Percentiles rank a stretch among this genome's conserved stretches.
Evolutionary conservation across 495 filamentous ascomycete genomes (phyloP).

Genomic region (Penicillium verhagenii): DNA sequence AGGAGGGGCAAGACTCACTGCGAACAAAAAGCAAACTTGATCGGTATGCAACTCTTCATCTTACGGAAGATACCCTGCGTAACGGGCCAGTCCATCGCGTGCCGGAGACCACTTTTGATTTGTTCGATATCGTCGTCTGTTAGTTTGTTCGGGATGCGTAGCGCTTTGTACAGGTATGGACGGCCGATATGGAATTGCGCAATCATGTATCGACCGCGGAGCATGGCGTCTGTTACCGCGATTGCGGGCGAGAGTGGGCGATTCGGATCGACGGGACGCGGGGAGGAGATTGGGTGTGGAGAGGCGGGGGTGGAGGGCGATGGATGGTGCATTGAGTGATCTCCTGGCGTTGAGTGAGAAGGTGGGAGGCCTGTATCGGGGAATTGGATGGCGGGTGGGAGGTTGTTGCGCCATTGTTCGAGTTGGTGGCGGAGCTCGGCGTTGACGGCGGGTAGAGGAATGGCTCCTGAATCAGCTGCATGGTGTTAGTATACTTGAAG

Average conservation of each 20-base stretch:
- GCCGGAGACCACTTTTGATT: constrained; percentile 39
- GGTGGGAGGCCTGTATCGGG: constrained; percentile 23
- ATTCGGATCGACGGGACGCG: constrained; percentile 18
- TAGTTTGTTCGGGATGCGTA: constrained; percentile 37
- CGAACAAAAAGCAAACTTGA: constrained; percentile 49
- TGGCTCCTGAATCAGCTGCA: constrained; percentile 44
- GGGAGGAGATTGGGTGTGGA: constrained; percentile 20
- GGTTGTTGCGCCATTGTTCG: constrained; percentile 47
- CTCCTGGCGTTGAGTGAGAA: constrained; percentile 16
- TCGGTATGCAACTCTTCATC: constrained; percentile 50
- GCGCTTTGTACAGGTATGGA: constrained; percentile 49
- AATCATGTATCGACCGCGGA: constrained; percentile 44
- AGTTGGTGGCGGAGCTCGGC: constrained; percentile 47
- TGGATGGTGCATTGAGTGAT: constrained; percentile 17
- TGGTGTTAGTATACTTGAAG: constrained; percentile 1
- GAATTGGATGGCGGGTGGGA: constrained; percentile 44
- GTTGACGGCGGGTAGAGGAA: constrained; percentile 47
- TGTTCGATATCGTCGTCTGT: constrained; percentile 48
- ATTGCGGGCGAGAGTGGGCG: constrained; percentile 37
- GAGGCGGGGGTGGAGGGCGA: constrained; percentile 27
- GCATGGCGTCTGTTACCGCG: constrained; percentile 48
- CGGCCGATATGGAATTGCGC: constrained; percentile 50
- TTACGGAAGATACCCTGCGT: constrained; percentile 42
- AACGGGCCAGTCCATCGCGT: constrained; percentile 49
- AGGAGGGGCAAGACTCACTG: constrained; percentile 30